Base-by-base conservation (phyloP, 441 rosid genomes). In the Arabidopsis lyrata region DNA sequence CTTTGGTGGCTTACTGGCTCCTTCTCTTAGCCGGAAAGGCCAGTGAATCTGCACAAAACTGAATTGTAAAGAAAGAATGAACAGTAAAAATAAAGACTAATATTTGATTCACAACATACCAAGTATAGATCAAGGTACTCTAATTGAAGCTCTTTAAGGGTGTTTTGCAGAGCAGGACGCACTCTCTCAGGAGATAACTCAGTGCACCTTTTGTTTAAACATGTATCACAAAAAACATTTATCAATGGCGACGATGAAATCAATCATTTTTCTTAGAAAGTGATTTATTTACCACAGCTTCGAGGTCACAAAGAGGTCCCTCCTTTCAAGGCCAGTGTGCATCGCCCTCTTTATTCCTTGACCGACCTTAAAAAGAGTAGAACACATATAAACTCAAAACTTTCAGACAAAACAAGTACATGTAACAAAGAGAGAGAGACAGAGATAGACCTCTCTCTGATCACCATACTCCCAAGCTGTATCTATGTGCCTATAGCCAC, bases 401-500 rank as follows among this genome's bases (percentile, higher is more conserved):
- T 14, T 11, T 15, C 8, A 73, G 45, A 44, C 32, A 38, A 57
- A 24, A 54, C 41, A 20, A 62, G 34, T 29, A 29, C 3, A 27
- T 2, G 31, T 29, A 29, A 29, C 31, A 29, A 44, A 12, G 13
- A 29, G 12, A 29, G 18, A 12, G 4, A 54, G 11, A 1, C 20
- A 22, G 53, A 39, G 48, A 20, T 20, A 78, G 20, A 83, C 88
- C 38, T 86, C 82, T 68, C 68, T 78, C 78, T 79, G 81, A 68
- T 81, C 84, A 66, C 79, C 82, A 66, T 84, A 85, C 54, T 84
- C 65, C 75, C 68, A 64, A 32, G 88, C 89, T 14, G 85, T 86
- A 57, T 84, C 88, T 44, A 86, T 73, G 69, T 88, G 92, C 60
- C 86, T 79, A 56, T 88, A 84, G 49, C 87, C 88, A 59, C 74